These are phyloP conservation scores for Herpetomonas tarakana DNA, from an alignment of 208 protist species.

Conservation along the genomic window DNA sequence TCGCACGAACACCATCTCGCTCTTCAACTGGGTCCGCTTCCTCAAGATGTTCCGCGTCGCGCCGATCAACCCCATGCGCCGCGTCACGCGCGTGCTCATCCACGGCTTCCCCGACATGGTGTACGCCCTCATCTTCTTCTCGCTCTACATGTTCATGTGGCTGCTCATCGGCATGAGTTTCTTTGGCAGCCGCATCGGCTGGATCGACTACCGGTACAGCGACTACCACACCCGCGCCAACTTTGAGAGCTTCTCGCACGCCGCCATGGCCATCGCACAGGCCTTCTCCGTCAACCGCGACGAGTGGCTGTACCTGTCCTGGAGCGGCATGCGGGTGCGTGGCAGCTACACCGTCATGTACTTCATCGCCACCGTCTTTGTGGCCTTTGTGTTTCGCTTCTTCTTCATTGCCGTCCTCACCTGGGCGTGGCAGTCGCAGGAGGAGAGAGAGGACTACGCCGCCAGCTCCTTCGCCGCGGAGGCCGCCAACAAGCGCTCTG, in stretches of 20 bases:
- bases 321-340: conserved; percentile 77
- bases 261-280: conserved; percentile 80
- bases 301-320: conserved; percentile 86
- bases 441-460: conserved; percentile 62
- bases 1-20: conserved; percentile 66
- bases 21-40: conserved; percentile 91
- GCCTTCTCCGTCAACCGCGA: conserved; percentile 82
- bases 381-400: conserved; percentile 81
- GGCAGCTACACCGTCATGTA: conserved; percentile 85
- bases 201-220: conserved; percentile 38
- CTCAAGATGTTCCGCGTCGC: conserved; percentile 67
- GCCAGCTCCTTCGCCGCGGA: conserved; percentile 26
- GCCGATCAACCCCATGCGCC: conserved; percentile 55
- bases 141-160: conserved; percentile 92
- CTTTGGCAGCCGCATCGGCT: conserved; percentile 77
- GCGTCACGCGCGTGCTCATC: conserved; percentile 76
- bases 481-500: conserved; percentile 13
- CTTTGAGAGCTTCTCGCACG: conserved; percentile 83
- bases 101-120: conserved; percentile 72
- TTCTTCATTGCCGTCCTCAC: conserved; percentile 87
- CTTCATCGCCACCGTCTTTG: conserved; percentile 72
- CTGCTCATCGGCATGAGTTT: conserved; percentile 90
- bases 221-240: conserved; percentile 60
- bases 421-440: conserved; percentile 79
- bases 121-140: conserved; percentile 86